Evolutionary conservation across 805 yeast species (phyloP), one percentile per base, ranked within the genome.

Genomic region (Wickerhamomyces canadensis): DNA sequence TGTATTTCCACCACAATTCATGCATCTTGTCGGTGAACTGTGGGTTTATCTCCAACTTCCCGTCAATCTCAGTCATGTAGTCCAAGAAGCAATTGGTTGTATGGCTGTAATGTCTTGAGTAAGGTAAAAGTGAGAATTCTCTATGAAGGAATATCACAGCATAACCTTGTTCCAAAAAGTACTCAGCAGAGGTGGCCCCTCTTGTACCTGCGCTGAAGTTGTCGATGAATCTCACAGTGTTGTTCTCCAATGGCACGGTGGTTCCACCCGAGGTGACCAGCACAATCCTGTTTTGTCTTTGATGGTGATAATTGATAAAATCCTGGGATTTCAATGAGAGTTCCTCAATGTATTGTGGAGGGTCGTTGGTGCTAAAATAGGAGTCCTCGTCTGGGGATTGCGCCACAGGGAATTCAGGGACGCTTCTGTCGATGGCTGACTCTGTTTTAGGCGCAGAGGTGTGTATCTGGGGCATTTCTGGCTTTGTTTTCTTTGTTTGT

Each of bases 181-280:
- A 82, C 60, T 93, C 98, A 4, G 98, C 96, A 27, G 94, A 81
- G 0, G 96, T 79, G 4, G 98, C 95, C 38, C 98, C 99, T 60
- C 99, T 76, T 0, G 97, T 93, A 18, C 99, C 99, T 18, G 98
- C 98, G 46, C 93, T 80, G 59, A 93, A 93, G 55, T 93, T 93
- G 61, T 93, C 99, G 52, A 93, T 88, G 61, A 93, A 93, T 36
- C 99, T 65, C 6, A 93, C 99, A 0, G 98, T 93, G 55, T 93
- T 93, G 61, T 88, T 89, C 54, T 93, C 99, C 47, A 93, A 66
- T 0, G 99, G 99, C 0, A 93, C 99, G 0, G 97, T 91, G 1
- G 98, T 93, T 17, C 99, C 99, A 18, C 99, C 99, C 8, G 91
- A 79, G 0, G 98, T 93, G 4, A 91, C 95, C 31, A 91, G 64